Evolutionary conservation across 2,329 filamentous ascomycete genomes (phyloP), one percentile per base, ranked within the genome.

Genomic region (Neonectria magnoliae): DNA sequence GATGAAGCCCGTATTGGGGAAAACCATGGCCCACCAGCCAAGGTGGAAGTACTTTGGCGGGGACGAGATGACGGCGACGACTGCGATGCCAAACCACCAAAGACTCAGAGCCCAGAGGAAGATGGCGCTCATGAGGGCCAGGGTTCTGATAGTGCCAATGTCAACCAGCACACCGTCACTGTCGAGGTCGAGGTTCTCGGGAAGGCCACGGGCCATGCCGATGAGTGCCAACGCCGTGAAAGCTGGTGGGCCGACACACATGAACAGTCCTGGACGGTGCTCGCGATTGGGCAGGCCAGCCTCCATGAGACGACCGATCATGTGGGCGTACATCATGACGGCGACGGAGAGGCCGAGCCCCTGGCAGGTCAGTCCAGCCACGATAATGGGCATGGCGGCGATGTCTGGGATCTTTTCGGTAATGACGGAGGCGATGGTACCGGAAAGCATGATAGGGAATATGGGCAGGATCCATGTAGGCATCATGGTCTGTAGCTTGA

Each of bases 381-480:
- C 81, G 56, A 91, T 81, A 64, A 93, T 91, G 2, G 88, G 83
- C n/a, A 91, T 76, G 1, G 87, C 84, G 1, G 83, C 75, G 5
- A 81, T 76, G 0, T 84, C 76, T 0, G 90, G 88, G 68, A 93
- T 90, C 1, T 84, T 83, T 9, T 82, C 81, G 11, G 86, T 84
- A 55, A 92, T 90, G 66, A 90, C 85, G 1, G 87, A 86, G 2
- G 91, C 90, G 48, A 93, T 87, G 2, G 90, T 93, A 2, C 91
- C 91, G 0, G 85, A 85, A 10, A 93, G 83, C 90, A 93, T 92
- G 75, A 91, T 82, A 11, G 90, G 90, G 75, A 92, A 93, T 70
- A 92, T 89, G n/a, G 90, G 90, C 5, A 93, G 80, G 62, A 92
- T 88, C 90, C 90, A 92, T 0, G 88, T 89, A 0, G 91, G 91